These are phyloP conservation scores for Colletotrichum melonis DNA, from an alignment of 2,329 filamentous ascomycete species.

Conservation along the genomic window DNA sequence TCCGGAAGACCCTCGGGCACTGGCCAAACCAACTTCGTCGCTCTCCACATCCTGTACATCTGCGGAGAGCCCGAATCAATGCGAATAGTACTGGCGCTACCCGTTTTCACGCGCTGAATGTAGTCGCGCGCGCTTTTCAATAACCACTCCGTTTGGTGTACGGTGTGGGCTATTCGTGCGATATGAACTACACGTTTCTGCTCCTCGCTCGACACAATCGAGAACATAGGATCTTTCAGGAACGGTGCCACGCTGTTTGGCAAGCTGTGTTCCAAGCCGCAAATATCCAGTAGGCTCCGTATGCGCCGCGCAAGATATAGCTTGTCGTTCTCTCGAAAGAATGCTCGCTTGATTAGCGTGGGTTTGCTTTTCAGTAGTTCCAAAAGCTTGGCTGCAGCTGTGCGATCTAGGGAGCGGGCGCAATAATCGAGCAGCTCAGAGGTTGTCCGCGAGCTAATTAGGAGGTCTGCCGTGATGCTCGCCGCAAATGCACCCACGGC, in stretches of 20 bases:
- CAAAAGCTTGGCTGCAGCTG: constrained; percentile 2
- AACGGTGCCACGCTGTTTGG: constrained; percentile 1
- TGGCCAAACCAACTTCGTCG: neutral
- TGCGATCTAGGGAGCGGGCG: constrained; percentile 40
- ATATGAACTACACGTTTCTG: neutral
- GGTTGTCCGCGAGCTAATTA: constrained; percentile 46
- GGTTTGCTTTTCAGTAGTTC: neutral
- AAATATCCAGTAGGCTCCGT: constrained; percentile 24
- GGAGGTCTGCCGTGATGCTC: constrained; percentile 49
- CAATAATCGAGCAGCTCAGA: constrained; percentile 54
- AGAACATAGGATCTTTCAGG: neutral
- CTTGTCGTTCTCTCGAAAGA: constrained; percentile 1
- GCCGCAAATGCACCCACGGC: constrained; percentile 55
- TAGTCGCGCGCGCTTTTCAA: neutral
- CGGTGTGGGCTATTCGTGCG: neutral
- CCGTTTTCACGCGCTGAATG: neutral
- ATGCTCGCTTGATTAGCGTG: neutral
- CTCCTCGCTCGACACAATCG: neutral
- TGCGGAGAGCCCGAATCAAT: neutral
- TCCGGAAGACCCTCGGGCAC: neutral
- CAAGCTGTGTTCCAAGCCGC: neutral
- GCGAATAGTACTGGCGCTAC: neutral
- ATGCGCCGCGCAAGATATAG: constrained; percentile 11
- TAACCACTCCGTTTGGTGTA: neutral
- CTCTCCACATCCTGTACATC: neutral